Evolutionary conservation across 225 moss, liverwort and hornwort species (phyloP), one percentile per base, ranked within the genome.

Genomic region (Bryum argenteum): DNA sequence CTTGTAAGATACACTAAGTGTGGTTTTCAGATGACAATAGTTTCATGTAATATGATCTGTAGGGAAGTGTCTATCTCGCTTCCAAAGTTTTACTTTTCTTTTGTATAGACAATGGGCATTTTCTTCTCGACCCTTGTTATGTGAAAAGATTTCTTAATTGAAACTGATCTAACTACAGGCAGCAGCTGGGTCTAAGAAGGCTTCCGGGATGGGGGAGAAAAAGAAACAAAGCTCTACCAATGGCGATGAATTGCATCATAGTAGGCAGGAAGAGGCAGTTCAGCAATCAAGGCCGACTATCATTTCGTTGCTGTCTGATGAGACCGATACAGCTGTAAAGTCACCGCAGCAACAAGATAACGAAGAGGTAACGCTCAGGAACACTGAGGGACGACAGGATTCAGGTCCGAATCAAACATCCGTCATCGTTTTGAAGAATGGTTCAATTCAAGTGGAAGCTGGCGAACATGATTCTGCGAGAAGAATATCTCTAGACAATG

Each of bases 141-240:
- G n/a, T n/a, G n/a, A n/a, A n/a, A n/a, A n/a, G n/a, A n/a, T n/a
- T n/a, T n/a, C n/a, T n/a, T n/a, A 42, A 60, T 55, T 62, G 50
- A 16, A 62, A 11, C 19, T 70, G 12, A 24, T 68, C 14, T 55
- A 19, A 45, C 45, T 45, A 45, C 67, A 87, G 87, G 77, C 57
- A 51, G 81, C 81, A 67, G 62, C 45, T 71, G 61, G 39, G 21
- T 84, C 84, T 9, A 79, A 79, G 77, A 73, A 74, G 71, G 20
- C 71, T 42, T 84, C 81, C 65, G 69, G 79, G 60, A 74, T 53
- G 65, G 69, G 81, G 61, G 74, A 65, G 53, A 26, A 44, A 61
- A 81, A 33, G 67, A 71, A 67, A 50, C 67, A 37, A 26, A 38
- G 51, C 59, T 62, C 33, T 21, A 51, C 23, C 57, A 73, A 76